A percentile compares a stretch with the other conserved stretches of the same genome.
Conservation (phyloP, 306 rosid species). For the Vigna nakashimae region DNA sequence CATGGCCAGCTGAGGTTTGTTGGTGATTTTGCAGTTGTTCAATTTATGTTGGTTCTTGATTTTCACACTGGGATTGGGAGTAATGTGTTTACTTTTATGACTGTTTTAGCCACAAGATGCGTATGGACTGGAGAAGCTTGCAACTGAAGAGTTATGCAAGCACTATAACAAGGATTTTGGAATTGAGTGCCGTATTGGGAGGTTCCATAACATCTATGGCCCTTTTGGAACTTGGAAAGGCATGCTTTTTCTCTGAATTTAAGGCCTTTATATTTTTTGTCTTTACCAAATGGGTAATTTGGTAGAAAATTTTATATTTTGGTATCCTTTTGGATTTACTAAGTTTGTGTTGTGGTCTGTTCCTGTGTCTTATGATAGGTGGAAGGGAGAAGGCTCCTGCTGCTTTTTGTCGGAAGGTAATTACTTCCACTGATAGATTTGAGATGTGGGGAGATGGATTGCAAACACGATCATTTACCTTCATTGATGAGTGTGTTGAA, state of each 20-base stretch:
- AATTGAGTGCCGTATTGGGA: slow-evolving; percentile 94
- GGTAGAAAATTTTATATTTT: background rate
- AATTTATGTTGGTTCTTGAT: slow-evolving; percentile 33
- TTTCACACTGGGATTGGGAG: slow-evolving; percentile 6
- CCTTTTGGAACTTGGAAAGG: slow-evolving; percentile 99
- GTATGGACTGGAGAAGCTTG: slow-evolving; percentile 97
- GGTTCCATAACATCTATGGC: slow-evolving; percentile 98
- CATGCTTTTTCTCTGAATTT: slow-evolving; percentile 42
- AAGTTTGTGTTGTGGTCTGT: slow-evolving; percentile 28
- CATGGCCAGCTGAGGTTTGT: slow-evolving; percentile 99
- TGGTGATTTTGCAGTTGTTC: slow-evolving; percentile 26
- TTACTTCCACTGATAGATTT: slow-evolving; percentile 78
- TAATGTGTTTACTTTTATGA: slow-evolving; percentile 39
- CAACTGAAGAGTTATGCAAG: slow-evolving; percentile 97
- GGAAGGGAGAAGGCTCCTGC: slow-evolving; percentile 99
- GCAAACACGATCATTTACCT: slow-evolving; percentile 95
- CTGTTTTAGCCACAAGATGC: slow-evolving; percentile 96
- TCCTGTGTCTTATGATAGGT: slow-evolving; percentile 59
- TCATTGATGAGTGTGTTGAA: slow-evolving; percentile 98
- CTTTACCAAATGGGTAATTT: slow-evolving; percentile 15
- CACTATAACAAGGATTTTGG: slow-evolving; percentile 95
- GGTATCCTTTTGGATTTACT: slow-evolving; percentile 34
- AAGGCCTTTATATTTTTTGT: slow-evolving; percentile 22
- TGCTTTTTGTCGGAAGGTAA: slow-evolving; percentile 92
- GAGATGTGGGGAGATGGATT: slow-evolving; percentile 99